Base-by-base conservation (phyloP, 352 stramenopile genomes). In the Phytophthora crassamura region DNA sequence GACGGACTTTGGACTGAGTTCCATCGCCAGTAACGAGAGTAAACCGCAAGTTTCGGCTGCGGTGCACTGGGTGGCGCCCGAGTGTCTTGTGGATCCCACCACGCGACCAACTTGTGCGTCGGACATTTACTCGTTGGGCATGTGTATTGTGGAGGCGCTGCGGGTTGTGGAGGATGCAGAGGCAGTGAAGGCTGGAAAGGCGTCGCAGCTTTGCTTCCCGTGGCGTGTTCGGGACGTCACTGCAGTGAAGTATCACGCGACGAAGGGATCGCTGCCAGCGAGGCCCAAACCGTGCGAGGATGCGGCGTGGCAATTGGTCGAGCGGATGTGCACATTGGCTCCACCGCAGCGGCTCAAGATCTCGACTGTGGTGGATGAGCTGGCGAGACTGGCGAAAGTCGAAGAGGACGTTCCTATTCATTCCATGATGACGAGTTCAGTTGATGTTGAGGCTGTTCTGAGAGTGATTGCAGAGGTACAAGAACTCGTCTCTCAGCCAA, bases 1-100 rank as follows among this genome's bases (percentile, higher is more conserved):
- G 47, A 66, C 38, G 16, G 57, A 65, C 18, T 65, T 65, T 35
- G 57, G 47, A n/a, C 47, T 65, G 9, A 67, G 49, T 33, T 54
- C 49, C 1, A 16, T 42, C 22, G 15, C 14, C n/a, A 12, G 12
- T 22, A 15, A 52, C n/a, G 28, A 22, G 6, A 6, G 6, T 7
- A 15, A 40, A 18, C 14, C 7, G 12, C 2, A 22, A 38, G n/a
- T 38, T 0, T 52, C 46, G 0, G 46, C 2, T 16, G 46, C 46
- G 6, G 39, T 30, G 9, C 46, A 53, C 11, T 53, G 46, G 46
- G 46, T 41, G n/a, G 30, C 46, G 7, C 46, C 46, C 9, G 30
- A 41, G 11, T 41, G 46, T 30, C 30, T 41, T 6, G 30, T 32
- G 10, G 9, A 15, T 28, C 15, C 39, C 2, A 10, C 15, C 6